Conservation (phyloP, 805 yeast genomes). For the Ogataea henricii region DNA sequence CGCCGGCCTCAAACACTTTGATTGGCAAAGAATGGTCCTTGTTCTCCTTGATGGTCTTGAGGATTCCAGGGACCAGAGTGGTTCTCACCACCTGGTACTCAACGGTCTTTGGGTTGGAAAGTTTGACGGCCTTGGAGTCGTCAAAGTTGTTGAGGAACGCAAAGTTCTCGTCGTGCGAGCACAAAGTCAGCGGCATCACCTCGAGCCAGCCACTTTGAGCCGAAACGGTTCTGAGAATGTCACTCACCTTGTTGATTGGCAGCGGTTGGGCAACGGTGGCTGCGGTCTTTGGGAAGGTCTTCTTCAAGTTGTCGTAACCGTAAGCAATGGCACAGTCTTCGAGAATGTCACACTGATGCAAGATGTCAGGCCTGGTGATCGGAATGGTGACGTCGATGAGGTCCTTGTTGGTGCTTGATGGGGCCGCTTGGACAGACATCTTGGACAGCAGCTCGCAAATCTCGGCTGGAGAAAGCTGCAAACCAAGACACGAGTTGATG, state of each 20-base stretch:
- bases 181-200: conserved; percentile 91
- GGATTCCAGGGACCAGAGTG: conserved; percentile 86
- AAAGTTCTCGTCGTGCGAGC: conserved; percentile 97
- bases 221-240: conserved; percentile 85
- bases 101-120: conserved; percentile 93
- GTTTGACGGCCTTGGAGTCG: conserved; percentile 75
- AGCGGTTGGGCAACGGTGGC: conserved; percentile 84
- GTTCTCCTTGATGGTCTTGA: conserved; percentile 94
- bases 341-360: conserved; percentile 97
- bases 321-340: conserved; percentile 97
- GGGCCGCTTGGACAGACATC: conserved; percentile 75
- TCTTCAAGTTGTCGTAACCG: conserved; percentile 87
- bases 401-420: conserved; percentile 47
- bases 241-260: conserved; percentile 88
- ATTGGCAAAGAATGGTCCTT: conserved; percentile 94
- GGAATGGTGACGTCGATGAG: conserved; percentile 74
- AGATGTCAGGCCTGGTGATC: conserved; percentile 90
- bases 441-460: conserved; percentile 68
- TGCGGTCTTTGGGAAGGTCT: conserved; percentile 74
- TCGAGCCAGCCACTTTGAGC: conserved; percentile 96
- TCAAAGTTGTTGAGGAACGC: conserved; percentile 75
- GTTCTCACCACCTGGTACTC: conserved; percentile 99
- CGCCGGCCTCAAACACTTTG: conserved; percentile 93
- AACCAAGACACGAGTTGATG: conserved; percentile 92
- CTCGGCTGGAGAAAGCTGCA: conserved; percentile 66